Percentiles rank a stretch among this genome's conserved stretches.
These are phyloP conservation scores for Moringa oleifera DNA, from an alignment of 345 rosid genomes.

Conservation along the genomic window DNA sequence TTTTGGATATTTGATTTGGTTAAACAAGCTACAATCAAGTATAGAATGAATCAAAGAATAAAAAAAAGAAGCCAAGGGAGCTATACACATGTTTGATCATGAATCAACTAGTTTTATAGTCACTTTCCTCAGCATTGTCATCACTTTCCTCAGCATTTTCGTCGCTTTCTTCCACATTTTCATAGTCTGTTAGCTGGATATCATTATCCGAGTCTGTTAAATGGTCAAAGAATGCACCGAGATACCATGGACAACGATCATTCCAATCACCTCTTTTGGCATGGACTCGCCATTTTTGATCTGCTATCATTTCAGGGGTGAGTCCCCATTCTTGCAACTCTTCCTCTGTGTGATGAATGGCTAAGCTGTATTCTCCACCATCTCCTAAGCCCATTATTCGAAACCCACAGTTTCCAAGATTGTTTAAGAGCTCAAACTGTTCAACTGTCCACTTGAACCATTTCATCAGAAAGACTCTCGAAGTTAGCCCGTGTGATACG, in stretches of 20 bases:
- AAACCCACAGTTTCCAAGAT: conserved; percentile 63
- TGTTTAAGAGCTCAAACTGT: conserved; percentile 74
- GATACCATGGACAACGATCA: conserved; percentile 65
- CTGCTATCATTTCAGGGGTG: conserved; percentile 76
- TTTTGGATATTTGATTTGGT: no score
- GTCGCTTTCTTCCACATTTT: no score
- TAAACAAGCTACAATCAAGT: no score
- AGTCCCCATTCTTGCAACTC: conserved; percentile 79
- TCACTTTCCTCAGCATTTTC: neutral
- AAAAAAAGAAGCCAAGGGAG: neutral
- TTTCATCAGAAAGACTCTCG: conserved; percentile 91
- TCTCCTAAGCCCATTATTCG: conserved; percentile 79
- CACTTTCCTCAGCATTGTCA: neutral
- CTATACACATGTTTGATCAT: neutral
- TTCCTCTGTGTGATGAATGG: conserved; percentile 72
- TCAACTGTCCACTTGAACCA: conserved; percentile 98
- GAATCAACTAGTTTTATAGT: neutral
- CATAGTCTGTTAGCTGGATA: no score
- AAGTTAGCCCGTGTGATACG: conserved; percentile 71
- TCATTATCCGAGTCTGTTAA: conserved; percentile 32
- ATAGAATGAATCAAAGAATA: no score
- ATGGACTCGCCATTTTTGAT: conserved; percentile 69
- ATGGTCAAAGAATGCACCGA: conserved; percentile 56
- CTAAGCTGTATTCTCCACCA: conserved; percentile 86
- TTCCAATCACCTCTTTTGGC: conserved; percentile 66